Conservation (phyloP, 2,329 filamentous ascomycete species). For the Fusarium continuum region DNA sequence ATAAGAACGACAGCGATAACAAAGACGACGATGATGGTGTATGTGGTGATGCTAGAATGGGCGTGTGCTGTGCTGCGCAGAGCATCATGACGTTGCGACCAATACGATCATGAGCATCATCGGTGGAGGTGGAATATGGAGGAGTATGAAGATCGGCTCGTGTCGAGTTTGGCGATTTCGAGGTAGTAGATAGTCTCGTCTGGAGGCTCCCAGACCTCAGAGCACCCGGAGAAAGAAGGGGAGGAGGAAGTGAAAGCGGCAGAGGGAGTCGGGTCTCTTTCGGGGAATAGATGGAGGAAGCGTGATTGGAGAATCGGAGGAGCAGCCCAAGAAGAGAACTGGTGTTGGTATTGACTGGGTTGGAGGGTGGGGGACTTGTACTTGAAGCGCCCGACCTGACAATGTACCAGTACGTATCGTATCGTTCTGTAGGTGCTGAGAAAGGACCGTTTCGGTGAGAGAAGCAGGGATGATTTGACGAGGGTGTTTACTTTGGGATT, state of each 20-base stretch:
- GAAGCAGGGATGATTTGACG: slow-evolving; percentile 43
- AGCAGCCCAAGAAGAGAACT: slow-evolving; percentile 29
- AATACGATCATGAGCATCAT: slow-evolving; percentile 47
- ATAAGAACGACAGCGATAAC: slow-evolving; percentile 9
- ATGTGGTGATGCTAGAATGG: slow-evolving; percentile 44
- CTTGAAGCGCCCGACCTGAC: slow-evolving; percentile 13
- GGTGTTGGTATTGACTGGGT: slow-evolving; percentile 11
- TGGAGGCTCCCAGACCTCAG: slow-evolving; percentile 35
- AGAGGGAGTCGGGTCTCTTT: slow-evolving; percentile 32
- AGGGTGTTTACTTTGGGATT: slow-evolving; percentile 21
- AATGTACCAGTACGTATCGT: slow-evolving; percentile 24
- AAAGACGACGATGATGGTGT: slow-evolving; percentile 22
- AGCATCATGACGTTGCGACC: slow-evolving; percentile 56
- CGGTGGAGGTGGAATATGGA: slow-evolving; percentile 21
- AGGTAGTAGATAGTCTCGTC: slow-evolving; percentile 18
- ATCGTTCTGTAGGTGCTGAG: not conserved
- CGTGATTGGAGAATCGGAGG: slow-evolving; percentile 44
- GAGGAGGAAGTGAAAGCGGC: slow-evolving; percentile 23
- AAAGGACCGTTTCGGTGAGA: slow-evolving; percentile 42
- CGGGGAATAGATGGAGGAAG: slow-evolving; percentile 36
- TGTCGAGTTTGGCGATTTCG: slow-evolving; percentile 12
- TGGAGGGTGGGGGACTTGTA: slow-evolving; percentile 28
- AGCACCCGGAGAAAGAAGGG: slow-evolving; percentile 22
- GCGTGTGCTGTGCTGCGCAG: slow-evolving; percentile 49
- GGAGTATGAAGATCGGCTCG: slow-evolving; percentile 1